phyloP scores from a whole-genome alignment of 768 basidiomycete genomes.

The Trametes punicea region DNA sequence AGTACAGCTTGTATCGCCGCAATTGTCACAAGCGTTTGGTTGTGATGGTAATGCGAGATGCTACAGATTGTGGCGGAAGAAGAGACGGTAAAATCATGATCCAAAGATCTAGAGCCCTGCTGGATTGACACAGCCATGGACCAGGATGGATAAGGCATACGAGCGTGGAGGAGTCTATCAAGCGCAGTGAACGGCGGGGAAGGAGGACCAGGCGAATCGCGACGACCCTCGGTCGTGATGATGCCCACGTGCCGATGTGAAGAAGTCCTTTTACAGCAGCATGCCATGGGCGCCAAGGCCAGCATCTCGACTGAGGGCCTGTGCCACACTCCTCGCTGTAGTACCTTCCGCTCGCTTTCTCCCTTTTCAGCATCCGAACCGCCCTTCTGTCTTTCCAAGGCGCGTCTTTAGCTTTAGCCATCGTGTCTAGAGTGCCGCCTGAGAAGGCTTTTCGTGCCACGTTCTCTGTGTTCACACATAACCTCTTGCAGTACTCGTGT shows the following conservation, averaged over 20 bases:
- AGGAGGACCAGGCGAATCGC: neutral
- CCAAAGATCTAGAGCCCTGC: no score
- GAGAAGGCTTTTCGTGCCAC: no score
- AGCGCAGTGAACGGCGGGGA: neutral
- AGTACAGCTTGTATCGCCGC: no score
- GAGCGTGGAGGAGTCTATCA: neutral
- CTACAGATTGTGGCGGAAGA: no score
- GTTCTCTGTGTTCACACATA: neutral
- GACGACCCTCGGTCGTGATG: no score
- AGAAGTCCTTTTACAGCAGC: neutral
- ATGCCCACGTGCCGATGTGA: slow-evolving; percentile 1
- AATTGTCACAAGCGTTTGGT: no score
- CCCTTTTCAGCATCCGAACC: neutral
- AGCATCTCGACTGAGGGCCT: neutral
- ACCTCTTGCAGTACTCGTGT: neutral
- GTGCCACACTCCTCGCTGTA: neutral
- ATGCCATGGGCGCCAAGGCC: neutral
- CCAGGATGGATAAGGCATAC: no score
- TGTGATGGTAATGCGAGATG: no score
- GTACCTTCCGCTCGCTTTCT: neutral
- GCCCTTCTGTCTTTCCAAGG: neutral
- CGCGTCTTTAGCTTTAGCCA: neutral
- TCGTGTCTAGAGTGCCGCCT: no score
- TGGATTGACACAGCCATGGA: no score
- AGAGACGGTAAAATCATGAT: no score